These are phyloP conservation scores for Hortiboletus flavorubellus DNA, from an alignment of 768 basidiomycete species.

Conservation along the genomic window DNA sequence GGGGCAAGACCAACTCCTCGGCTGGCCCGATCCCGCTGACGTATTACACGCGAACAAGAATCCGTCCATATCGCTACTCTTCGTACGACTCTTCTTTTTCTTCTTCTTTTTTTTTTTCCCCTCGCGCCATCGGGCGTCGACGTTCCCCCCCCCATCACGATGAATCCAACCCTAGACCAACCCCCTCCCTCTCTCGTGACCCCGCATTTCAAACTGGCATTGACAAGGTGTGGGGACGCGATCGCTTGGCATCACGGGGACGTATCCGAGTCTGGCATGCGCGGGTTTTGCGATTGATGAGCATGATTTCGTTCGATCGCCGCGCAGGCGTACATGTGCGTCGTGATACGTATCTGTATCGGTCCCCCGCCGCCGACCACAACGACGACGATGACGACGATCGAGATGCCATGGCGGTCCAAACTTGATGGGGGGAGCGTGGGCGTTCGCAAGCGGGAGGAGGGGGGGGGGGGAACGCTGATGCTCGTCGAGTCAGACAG, in stretches of 20 bases:
- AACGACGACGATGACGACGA: not conserved
- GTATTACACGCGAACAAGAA: not conserved
- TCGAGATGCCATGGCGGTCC: not conserved
- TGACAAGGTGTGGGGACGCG: not conserved
- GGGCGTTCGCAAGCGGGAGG: not conserved
- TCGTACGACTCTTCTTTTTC: no score
- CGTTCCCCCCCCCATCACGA: no score
- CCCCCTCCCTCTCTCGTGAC: no score
- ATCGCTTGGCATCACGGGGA: not conserved
- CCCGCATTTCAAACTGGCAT: no score
- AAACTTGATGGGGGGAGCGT: no score
- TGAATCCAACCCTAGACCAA: no score
- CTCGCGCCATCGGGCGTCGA: no score
- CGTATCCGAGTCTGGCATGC: not conserved
- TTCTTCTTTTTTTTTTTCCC: no score
- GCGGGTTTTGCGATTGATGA: slow-evolving; percentile 11
- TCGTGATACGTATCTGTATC: not conserved
- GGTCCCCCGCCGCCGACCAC: no score
- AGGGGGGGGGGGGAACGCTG: not conserved
- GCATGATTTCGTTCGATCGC: not conserved
- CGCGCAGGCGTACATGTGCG: not conserved
- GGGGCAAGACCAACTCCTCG: not conserved
- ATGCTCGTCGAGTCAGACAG: not conserved
- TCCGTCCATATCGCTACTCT: not conserved
- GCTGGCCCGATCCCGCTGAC: not conserved